phyloP scores from a whole-genome alignment of 2,329 filamentous ascomycete species.

The Ascochyta fabae region DNA sequence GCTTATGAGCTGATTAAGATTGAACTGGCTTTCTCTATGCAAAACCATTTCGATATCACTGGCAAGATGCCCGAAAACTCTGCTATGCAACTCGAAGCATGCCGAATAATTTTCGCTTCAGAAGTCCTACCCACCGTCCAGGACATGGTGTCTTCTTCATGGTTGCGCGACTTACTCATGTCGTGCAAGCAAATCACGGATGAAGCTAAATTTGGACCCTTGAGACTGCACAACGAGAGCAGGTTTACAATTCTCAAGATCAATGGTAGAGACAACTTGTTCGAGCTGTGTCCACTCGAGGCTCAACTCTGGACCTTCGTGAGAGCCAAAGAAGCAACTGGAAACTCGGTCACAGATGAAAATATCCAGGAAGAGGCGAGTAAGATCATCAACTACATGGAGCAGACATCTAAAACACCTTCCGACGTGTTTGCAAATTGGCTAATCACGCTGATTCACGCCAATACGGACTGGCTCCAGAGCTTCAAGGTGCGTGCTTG shows the following conservation, averaged over 20 bases:
- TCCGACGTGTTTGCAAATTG: conserved; percentile 35
- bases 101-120: conserved; percentile 36
- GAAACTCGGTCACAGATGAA: conserved; percentile 10
- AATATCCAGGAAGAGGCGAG: conserved; percentile 30
- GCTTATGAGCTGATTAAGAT: conserved; percentile 35
- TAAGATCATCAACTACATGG: conserved; percentile 31
- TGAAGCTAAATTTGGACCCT: conserved; percentile 29
- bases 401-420: conserved; percentile 25
- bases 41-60: conserved; percentile 28
- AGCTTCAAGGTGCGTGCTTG: conserved; percentile 8
- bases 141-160: conserved; percentile 17
- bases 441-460: conserved; percentile 25
- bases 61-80: conserved; percentile 29
- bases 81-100: conserved; percentile 35
- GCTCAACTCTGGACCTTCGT: conserved; percentile 27
- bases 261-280: conserved; percentile 22
- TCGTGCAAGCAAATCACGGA: conserved; percentile 24
- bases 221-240: conserved; percentile 24
- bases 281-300: conserved; percentile 35
- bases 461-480: conserved; percentile 9
- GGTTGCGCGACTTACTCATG: conserved; percentile 36
- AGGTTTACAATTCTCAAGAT: conserved; percentile 8
- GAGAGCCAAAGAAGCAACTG: conserved; percentile 8
- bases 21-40: conserved; percentile 33
- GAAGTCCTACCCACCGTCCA: conserved; percentile 21